Percentiles rank a stretch among this genome's conserved stretches.
These are phyloP conservation scores for Hydnum rufescens DNA, from an alignment of 768 basidiomycete genomes.

Conservation along the genomic window DNA sequence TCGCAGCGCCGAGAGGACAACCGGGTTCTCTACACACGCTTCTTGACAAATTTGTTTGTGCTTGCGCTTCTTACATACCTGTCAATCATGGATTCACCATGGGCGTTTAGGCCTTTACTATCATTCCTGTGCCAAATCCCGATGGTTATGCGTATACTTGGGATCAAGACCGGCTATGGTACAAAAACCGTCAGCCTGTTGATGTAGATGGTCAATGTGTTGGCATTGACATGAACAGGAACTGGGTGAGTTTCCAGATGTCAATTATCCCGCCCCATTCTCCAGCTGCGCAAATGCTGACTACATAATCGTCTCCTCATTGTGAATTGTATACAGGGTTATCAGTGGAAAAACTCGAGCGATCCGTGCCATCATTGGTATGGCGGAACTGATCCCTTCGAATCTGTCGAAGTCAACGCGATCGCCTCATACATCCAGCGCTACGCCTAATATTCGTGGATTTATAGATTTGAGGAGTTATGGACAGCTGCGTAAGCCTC, in stretches of 20 bases:
- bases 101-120: conserved; percentile 34
- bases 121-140: conserved; percentile 47
- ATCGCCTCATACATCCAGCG: conserved; percentile 48
- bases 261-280: background rate
- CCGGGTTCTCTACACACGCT: conserved; percentile 26
- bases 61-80: conserved; percentile 3
- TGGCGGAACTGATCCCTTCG: conserved; percentile 53
- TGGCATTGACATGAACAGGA: conserved; percentile 67
- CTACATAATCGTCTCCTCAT: background rate
- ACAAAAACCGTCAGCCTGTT: conserved; percentile 35
- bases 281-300: background rate
- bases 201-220: conserved; percentile 29
- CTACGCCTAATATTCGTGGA: conserved; percentile 24
- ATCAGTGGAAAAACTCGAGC: conserved; percentile 32
- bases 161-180: conserved; percentile 51
- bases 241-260: conserved; percentile 28
- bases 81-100: conserved; percentile 1
- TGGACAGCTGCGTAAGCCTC: conserved; percentile 54
- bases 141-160: conserved; percentile 63
- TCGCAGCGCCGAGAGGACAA: conserved; percentile 33
- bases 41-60: conserved; percentile 32
- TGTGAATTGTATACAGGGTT: conserved; percentile 28
- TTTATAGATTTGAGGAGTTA: conserved; percentile 67
- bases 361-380: conserved; percentile 60
- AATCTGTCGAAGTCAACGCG: conserved; percentile 56